Base-by-base conservation (phyloP, 352 stramenopile species). In the Phytophthora pseudosyringae region DNA sequence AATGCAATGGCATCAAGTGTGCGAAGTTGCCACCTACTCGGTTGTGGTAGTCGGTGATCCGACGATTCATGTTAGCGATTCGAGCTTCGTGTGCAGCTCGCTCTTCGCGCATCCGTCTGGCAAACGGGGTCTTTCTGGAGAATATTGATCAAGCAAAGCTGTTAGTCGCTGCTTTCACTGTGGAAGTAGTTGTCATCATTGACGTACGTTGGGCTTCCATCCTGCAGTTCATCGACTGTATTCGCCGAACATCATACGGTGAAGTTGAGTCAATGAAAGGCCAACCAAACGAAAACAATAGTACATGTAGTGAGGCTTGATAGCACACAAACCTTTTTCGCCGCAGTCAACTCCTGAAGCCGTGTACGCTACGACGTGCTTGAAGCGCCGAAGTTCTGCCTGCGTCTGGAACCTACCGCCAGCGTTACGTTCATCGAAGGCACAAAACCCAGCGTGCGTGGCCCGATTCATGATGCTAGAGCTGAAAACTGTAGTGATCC, bases 31-130 rank as follows among this genome's bases (percentile, higher is more conserved):
- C 31, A 18, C 66, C 41, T 64, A 90, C 86, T 58, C 85, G 79
- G 56, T 78, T 77, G 67, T 92, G 81, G 60, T 93, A 91, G 13
- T 94, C 81, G 12, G 71, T 79, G 64, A 94, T 93, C n/a, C 85
- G 81, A 10, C 83, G 81, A 52, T 92, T 93, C 81, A 94, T 91
- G 52, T 94, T 73, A n/a, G 83, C 73, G 29, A 94, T 86, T 36
- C 83, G 82, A 1, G 73, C 57, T 44, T 83, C 81, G 47, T 94
- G 86, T 11, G 77, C 72, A 2, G 75, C 64, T 43, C 81, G 76
- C 47, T 92, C 80, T 36, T 69, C 64, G 11, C 85, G 79, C 75
- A 83, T 88, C 32, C 81, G 79, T 16, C 81, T 78, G 3, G 76
- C 61, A 36, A 90, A 79, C 15, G 73, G 90, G 26, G 43, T 64